Evolutionary conservation across 176 grass and related monocot species (phyloP), one percentile per base, ranked within the genome.

Genomic region (Aegilops longissima): DNA sequence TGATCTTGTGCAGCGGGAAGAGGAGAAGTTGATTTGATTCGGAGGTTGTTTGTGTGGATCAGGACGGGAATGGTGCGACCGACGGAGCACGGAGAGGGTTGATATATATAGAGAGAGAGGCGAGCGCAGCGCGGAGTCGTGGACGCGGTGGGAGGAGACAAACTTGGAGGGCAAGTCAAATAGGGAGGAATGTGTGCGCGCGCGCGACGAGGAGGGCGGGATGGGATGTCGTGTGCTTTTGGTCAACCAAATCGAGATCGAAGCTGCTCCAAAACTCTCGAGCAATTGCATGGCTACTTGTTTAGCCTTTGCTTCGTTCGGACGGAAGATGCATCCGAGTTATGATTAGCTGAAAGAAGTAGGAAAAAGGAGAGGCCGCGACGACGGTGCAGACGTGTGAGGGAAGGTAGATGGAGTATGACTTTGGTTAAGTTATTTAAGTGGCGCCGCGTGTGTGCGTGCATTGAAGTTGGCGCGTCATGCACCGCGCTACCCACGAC

Each of bases 391-490:
- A 54, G 73, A 54, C 73, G 73, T 76, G 73, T 77, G 73, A 54
- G 51, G 47, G 20, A 77, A 77, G 73, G 29, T 31, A 31, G 47
- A 21, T 18, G 23, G 73, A 16, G 49, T 54, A 54, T 54, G 73
- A 77, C 73, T 77, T 76, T 52, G 73, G 44, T 51, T 76, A 76
- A 52, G 51, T 76, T 47, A 47, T 47, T 47, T 47, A 47, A 76
- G 42, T 51, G 24, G 24, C 40, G 40, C 71, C 71, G 23, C 71
- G 71, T 73, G 40, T 27, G 24, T 14, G n/a, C 6, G 71, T 4
- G 47, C 73, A 77, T 77, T 77, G 27, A 77, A 77, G 73, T 56
- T 34, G 44, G 47, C 73, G 73, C 73, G 73, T 77, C 73, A 77
- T 76, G 73, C 73, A 77, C 73, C 73, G 73, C 9, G 73, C 16